Evolutionary conservation across 352 stramenopile genomes (phyloP).

Genomic region (Globisporangium polare): DNA sequence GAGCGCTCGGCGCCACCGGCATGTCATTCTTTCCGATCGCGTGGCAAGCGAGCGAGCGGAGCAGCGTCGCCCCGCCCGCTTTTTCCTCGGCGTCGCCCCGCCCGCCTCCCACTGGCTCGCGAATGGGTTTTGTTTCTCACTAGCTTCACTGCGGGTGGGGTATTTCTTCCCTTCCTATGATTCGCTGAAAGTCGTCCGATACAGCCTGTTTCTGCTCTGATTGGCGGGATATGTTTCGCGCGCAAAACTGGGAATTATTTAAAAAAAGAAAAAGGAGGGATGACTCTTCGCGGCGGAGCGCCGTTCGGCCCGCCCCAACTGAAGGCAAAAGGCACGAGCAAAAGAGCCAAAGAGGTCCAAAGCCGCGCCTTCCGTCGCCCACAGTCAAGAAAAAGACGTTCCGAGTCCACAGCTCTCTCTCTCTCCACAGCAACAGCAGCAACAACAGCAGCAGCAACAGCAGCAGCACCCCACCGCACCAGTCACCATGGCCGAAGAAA

Average conservation of each 20-base stretch:
- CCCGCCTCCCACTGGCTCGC: not conserved
- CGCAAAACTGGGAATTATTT: not conserved
- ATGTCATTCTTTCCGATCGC: conserved; percentile 13
- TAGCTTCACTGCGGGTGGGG: not conserved
- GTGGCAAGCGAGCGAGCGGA: not conserved
- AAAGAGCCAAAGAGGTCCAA: not conserved
- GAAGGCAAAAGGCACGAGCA: not conserved
- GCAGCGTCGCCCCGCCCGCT: conserved; percentile 2
- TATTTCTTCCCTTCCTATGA: no score
- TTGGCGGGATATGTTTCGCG: conserved; percentile 13
- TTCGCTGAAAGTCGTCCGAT: no score
- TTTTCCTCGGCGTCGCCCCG: not conserved
- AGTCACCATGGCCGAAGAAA: conserved; percentile 18
- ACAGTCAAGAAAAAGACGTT: conserved; percentile 24
- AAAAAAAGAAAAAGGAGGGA: conserved; percentile 8
- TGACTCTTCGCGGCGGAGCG: not conserved
- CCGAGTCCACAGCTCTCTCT: conserved; percentile 13
- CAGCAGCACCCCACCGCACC: not conserved
- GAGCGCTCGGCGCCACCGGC: not conserved
- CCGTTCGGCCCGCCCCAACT: not conserved
- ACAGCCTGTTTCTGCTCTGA: not conserved
- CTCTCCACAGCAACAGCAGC: no score
- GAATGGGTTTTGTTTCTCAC: not conserved
- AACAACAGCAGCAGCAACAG: no score
- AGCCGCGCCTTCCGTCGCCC: not conserved